Conservation (phyloP, 495 filamentous ascomycete species). For the Sabuloglossum arenarium region DNA sequence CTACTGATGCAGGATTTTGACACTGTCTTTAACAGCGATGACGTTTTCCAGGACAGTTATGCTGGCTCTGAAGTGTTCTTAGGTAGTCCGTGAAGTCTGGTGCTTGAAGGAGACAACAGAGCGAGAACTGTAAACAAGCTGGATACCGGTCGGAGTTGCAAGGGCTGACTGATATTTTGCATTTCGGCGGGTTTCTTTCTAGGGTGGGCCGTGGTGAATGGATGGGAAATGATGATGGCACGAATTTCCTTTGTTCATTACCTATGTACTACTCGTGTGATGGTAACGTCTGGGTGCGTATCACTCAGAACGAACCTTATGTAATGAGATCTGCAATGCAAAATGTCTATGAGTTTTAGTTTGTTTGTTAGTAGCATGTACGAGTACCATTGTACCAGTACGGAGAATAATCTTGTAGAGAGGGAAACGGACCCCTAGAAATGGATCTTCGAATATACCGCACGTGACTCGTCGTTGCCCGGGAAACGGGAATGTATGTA, state of each 20-base stretch:
- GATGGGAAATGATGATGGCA: not conserved
- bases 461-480: not conserved
- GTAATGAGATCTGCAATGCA: not conserved
- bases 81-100: not conserved
- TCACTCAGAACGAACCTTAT: not conserved
- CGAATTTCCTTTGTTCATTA: not conserved
- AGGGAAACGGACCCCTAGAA: no score
- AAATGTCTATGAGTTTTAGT: not conserved
- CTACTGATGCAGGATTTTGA: slow-evolving; percentile 2
- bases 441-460: not conserved
- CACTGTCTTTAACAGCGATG: not conserved
- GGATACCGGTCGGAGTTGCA: not conserved
- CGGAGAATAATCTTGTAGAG: no score
- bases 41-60: not conserved
- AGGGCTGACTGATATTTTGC: not conserved
- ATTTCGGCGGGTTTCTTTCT: not conserved
- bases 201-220: not conserved
- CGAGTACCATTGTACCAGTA: no score
- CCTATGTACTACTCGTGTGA: not conserved
- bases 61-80: not conserved
- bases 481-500: not conserved
- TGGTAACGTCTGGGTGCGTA: not conserved
- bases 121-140: not conserved
- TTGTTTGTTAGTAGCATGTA: not conserved
- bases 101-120: no score